Percentiles rank a stretch among this genome's conserved stretches.
These are phyloP conservation scores for Xylaria flabelliformis DNA, from an alignment of 495 filamentous ascomycete species.

Conservation along the genomic window DNA sequence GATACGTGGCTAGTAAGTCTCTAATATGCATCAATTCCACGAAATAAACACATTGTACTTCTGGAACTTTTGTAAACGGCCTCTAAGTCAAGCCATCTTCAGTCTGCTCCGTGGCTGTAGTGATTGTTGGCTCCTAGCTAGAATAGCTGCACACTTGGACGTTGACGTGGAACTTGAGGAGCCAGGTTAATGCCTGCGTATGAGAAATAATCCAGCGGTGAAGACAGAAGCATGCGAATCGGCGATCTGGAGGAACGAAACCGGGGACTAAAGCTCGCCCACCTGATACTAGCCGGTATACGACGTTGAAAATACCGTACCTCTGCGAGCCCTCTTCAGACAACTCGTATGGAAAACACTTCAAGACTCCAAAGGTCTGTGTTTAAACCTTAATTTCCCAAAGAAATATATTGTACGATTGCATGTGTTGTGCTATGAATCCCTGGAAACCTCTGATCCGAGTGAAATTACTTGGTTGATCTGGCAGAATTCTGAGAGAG, in stretches of 20 bases:
- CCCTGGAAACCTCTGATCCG: background rate
- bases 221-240: constrained; percentile 13
- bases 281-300: background rate
- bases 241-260: background rate
- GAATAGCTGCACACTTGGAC: background rate
- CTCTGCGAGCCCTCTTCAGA: background rate
- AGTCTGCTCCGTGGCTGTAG: background rate
- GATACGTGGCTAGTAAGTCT: constrained; percentile 13
- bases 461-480: background rate
- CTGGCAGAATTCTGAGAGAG: no score
- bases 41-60: background rate
- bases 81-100: background rate
- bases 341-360: background rate
- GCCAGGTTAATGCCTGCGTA: background rate
- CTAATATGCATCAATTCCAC: background rate
- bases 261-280: background rate
- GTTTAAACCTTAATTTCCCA: background rate
- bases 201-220: constrained; percentile 18
- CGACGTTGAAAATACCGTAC: background rate
- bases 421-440: background rate
- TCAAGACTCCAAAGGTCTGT: background rate
- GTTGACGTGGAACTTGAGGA: background rate
- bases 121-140: constrained; percentile 15
- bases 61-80: constrained; percentile 2
- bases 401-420: background rate